Evolutionary conservation across 495 filamentous ascomycete genomes (phyloP).

Genomic region (Neurospora sp.): DNA sequence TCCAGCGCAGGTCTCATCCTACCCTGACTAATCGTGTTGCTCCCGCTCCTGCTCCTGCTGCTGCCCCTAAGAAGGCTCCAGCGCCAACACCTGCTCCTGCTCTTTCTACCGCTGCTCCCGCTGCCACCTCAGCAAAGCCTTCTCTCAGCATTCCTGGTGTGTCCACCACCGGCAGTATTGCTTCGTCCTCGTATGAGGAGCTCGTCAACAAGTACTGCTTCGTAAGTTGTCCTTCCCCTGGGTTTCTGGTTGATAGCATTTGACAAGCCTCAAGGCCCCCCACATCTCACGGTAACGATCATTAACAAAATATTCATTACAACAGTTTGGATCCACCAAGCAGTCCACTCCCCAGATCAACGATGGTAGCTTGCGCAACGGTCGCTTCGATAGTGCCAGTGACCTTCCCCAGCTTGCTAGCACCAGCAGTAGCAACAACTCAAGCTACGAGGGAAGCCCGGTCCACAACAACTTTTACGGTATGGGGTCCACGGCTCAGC

Average conservation of each 20-base stretch:
- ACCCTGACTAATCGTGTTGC: neutral
- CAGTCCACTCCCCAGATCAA: constrained; percentile 27
- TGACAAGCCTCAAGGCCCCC: constrained; percentile 9
- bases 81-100: neutral
- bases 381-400: constrained; percentile 25
- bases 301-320: constrained; percentile 9
- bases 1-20: neutral
- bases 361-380: constrained; percentile 19
- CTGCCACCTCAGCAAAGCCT: constrained; percentile 8
- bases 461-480: constrained; percentile 23
- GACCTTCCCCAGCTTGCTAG: constrained; percentile 12
- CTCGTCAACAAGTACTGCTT: constrained; percentile 97
- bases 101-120: constrained; percentile 4
- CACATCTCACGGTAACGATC: neutral
- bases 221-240: constrained; percentile 54
- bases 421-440: constrained; percentile 20
- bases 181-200: constrained; percentile 84
- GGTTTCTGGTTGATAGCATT: neutral
- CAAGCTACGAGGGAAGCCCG: constrained; percentile 29
- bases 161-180: constrained; percentile 36
- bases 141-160: constrained; percentile 3
- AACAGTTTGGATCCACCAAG: constrained; percentile 38
- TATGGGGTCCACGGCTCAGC: constrained; percentile 23
- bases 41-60: neutral
- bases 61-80: neutral